Conservation (phyloP, 1,139 yeast genomes). For the Suhomyces wounanorum region DNA sequence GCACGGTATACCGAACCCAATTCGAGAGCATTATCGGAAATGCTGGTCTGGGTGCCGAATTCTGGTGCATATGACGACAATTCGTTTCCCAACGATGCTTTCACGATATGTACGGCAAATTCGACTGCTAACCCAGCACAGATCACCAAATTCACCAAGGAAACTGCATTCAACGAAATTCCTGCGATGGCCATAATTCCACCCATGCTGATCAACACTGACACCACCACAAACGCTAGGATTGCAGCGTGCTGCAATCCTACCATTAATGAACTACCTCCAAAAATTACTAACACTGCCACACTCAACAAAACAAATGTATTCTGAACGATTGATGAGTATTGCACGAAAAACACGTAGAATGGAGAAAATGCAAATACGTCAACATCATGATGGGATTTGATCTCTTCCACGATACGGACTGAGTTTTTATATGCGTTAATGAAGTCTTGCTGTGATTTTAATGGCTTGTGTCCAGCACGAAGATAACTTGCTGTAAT, state of each 20-base stretch:
- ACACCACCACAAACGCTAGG: conserved; percentile 57
- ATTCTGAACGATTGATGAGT: conserved; percentile 58
- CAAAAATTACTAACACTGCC: conserved; percentile 59
- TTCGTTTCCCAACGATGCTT: conserved; percentile 56
- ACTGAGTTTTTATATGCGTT: conserved; percentile 73
- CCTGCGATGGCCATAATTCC: conserved; percentile 78
- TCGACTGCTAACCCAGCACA: conserved; percentile 94
- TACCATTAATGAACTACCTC: conserved; percentile 56
- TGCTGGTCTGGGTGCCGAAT: neutral
- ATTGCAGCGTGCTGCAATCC: conserved; percentile 66
- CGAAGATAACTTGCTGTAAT: conserved; percentile 70
- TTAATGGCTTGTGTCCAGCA: conserved; percentile 76
- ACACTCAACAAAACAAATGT: conserved; percentile 56
- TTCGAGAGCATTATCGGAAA: conserved; percentile 2
- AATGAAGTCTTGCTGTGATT: conserved; percentile 84
- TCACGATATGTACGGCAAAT: conserved; percentile 83
- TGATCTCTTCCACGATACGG: conserved; percentile 65
- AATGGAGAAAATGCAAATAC: conserved; percentile 91
- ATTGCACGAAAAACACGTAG: conserved; percentile 90
- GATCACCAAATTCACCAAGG: conserved; percentile 82
- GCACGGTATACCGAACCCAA: conserved; percentile 55
- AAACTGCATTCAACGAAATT: conserved; percentile 83
- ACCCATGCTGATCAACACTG: conserved; percentile 71
- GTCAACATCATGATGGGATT: conserved; percentile 39
- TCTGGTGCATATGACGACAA: neutral